These are phyloP conservation scores for Nymphaea colorata DNA, from an alignment of 164 flowering plant species.

Conservation along the genomic window DNA sequence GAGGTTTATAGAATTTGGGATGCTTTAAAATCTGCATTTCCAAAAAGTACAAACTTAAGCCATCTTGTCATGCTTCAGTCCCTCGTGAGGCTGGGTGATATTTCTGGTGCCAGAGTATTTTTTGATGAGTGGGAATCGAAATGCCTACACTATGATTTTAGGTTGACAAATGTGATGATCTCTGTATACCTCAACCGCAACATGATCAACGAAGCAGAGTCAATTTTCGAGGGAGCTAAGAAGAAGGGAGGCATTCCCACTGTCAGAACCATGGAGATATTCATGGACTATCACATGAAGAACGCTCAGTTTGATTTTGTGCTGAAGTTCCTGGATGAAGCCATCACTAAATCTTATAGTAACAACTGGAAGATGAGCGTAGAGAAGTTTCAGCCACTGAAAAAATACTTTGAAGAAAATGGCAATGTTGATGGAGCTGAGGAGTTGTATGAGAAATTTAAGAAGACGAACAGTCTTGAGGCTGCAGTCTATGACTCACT, in stretches of 20 bases:
- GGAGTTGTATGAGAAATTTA: conserved; percentile 35
- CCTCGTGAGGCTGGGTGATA: conserved; percentile 37
- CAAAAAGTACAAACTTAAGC: conserved; percentile 32
- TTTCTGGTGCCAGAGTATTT: conserved; percentile 24
- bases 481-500: conserved; percentile 18
- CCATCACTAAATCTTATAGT: background rate
- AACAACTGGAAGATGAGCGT: background rate
- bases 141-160: conserved; percentile 30
- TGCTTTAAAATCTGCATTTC: conserved; percentile 24
- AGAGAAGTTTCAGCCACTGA: background rate
- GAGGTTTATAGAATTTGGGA: conserved; percentile 53
- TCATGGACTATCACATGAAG: conserved; percentile 34
- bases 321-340: conserved; percentile 12
- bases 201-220: conserved; percentile 50
- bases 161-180: conserved; percentile 30
- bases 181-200: conserved; percentile 25
- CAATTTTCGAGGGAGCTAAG: conserved; percentile 18
- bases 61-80: conserved; percentile 49
- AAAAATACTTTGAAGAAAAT: conserved; percentile 18
- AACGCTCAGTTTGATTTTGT: conserved; percentile 25
- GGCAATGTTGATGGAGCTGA: conserved; percentile 49
- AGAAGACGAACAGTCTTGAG: conserved; percentile 24
- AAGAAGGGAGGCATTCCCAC: conserved; percentile 20
- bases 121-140: conserved; percentile 55
- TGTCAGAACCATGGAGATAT: conserved; percentile 23